Evolutionary conservation across 192 early-diverging fungal species (phyloP).

Genomic region (Gigaspora rosea): DNA sequence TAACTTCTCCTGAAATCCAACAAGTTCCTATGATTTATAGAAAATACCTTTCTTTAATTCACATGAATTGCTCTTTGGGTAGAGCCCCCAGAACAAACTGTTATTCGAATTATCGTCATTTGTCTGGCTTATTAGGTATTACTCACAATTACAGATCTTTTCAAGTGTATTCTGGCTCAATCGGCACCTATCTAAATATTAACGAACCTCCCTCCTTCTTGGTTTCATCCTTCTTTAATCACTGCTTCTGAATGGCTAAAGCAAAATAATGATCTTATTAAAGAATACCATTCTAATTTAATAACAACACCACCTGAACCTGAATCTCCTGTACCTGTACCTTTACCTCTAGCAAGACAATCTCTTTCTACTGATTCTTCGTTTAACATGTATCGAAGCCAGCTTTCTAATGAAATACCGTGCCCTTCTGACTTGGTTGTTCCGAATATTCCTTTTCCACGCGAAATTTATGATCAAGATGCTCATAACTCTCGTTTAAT

Average conservation of each 20-base stretch:
- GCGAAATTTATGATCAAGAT: conserved; percentile 8
- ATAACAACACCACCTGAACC: background rate
- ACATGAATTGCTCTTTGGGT: background rate
- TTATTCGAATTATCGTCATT: background rate
- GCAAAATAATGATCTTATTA: background rate
- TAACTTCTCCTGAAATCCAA: background rate
- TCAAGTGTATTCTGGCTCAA: background rate
- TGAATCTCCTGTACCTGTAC: background rate
- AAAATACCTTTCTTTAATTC: background rate
- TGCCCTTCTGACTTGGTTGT: background rate
- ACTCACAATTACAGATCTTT: background rate
- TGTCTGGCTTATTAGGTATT: background rate
- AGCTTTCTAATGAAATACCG: too few species aligned
- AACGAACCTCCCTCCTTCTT: background rate
- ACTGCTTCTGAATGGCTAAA: too few species aligned
- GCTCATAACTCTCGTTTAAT: background rate
- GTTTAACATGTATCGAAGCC: background rate
- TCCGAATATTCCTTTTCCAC: background rate
- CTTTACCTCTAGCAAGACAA: too few species aligned
- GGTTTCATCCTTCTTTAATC: background rate
- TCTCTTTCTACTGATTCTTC: too few species aligned
- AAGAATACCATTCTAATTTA: background rate
- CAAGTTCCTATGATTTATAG: background rate
- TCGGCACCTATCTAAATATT: background rate
- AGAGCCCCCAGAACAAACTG: background rate